These are phyloP conservation scores for Metschnikowia similis DNA, from an alignment of 805 yeast genomes.

Conservation along the genomic window DNA sequence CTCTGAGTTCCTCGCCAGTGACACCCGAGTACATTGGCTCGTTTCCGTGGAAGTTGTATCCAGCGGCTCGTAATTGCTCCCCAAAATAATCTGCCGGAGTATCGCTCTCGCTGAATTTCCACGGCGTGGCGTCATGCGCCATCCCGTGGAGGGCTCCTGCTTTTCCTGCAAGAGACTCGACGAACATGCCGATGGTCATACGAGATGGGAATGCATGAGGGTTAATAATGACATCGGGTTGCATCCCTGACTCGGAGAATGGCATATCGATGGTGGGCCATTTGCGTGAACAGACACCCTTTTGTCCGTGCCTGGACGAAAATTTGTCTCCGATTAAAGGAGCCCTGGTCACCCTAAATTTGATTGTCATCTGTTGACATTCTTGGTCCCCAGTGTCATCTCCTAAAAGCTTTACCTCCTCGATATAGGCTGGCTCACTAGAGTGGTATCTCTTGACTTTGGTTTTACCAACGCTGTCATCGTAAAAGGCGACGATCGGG, in stretches of 20 bases:
- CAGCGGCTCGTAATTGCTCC: slow-evolving; percentile 80
- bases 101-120: slow-evolving; percentile 86
- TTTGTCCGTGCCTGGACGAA: slow-evolving; percentile 96
- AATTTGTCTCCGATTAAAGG: slow-evolving; percentile 97
- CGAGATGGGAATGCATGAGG: slow-evolving; percentile 99
- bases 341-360: slow-evolving; percentile 84
- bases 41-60: slow-evolving; percentile 96
- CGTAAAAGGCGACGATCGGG: slow-evolving; percentile 89
- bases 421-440: slow-evolving; percentile 89
- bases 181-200: slow-evolving; percentile 99
- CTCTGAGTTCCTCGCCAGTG: slow-evolving; percentile 95
- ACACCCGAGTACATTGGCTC: slow-evolving; percentile 99
- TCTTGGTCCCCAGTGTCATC: slow-evolving; percentile 75
- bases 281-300: slow-evolving; percentile 96
- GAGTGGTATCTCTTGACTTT: slow-evolving; percentile 91
- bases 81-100: slow-evolving; percentile 98
- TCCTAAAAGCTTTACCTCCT: slow-evolving; percentile 88
- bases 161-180: slow-evolving; percentile 96
- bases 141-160: slow-evolving; percentile 98
- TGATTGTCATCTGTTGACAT: slow-evolving; percentile 80
- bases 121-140: slow-evolving; percentile 96
- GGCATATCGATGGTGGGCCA: slow-evolving; percentile 99
- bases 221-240: slow-evolving; percentile 95
- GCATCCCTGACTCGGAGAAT: slow-evolving; percentile 91
- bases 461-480: slow-evolving; percentile 86